Base-by-base conservation (phyloP, 164 flowering plant genomes). In the Umbilicus rupestris region DNA sequence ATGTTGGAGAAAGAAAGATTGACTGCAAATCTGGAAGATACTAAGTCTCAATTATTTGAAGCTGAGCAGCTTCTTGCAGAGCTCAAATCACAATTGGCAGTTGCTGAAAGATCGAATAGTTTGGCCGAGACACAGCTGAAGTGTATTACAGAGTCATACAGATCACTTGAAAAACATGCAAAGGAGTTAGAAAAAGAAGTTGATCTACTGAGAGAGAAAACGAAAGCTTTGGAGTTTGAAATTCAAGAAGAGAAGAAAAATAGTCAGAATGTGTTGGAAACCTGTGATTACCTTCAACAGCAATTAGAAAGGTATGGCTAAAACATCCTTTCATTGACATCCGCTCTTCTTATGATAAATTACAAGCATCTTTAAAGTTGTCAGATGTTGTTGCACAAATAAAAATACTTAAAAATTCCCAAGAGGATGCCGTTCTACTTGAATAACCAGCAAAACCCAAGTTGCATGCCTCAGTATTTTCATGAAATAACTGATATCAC, bases 81-180 rank as follows among this genome's bases (percentile, higher is more conserved):
- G 69, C 76, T 81, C 55, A 84, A 83, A 76, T 81, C 90, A 62
- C 84, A 92, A 47, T 77, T 95, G 67, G 80, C 87, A 62, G 79
- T 91, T 67, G 83, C 85, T 72, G 87, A 85, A 68, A 90, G 81
- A 49, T 78, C 82, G 22, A 88, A 92, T 67, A 77, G 92, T 71
- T 83, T 95, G 80, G 83, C 91, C n/a, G 98, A 95, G 73, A 92
- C 97, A 31, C 99, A 95, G 81, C 87, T 95, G 45, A 95, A 88
- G 78, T 95, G 99, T 63, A 95, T 95, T 98, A 87, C 92, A 60
- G 99, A 92, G 73, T 88, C 99, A 45, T 95, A 92, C 71, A 88
- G 84, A 69, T 80, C 88, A 45, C 96, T 95, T 62, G 99, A 95
- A 81, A 75, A 64, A 17, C 87, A 87, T 62, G 81, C 90, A 35